Evolutionary conservation across 1,284 basidiomycete genomes (phyloP), one percentile per base, ranked within the genome.

Genomic region (Sanghuangporus baumii): DNA sequence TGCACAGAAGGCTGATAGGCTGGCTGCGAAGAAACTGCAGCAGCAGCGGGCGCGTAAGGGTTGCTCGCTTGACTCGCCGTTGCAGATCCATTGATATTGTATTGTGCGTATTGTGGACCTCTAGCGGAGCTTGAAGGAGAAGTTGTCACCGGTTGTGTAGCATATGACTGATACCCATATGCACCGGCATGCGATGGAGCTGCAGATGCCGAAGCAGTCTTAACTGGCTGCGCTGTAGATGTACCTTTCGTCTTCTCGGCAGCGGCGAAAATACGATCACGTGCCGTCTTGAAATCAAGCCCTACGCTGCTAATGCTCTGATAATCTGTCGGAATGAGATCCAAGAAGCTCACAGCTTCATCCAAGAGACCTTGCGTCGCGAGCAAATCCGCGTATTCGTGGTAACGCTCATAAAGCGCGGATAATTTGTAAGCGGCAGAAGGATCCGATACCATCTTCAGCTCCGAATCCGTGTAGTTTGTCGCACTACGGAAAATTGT

Each of bases 301-400:
- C 75, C 73, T 16, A 79, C 74, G 6, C 78, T 79, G n/a, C 77
- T 75, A 2, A 79, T 78, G 14, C 88, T 88, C 50, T 84, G 82
- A 74, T 97, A 98, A 64, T 88, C 88, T 14, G 77, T 70, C 1
- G 97, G 96, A 0, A 89, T 94, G 69, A 93, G 79, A 70, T 87
- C 84, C 70, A 97, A 77, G 75, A 93, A 97, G 60, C 81, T 80
- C 43, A 90, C 83, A 0, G 95, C 96, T 62, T 95, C 87, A 66
- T 88, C 84, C 57, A 96, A 78, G 36, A 97, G 81, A 51, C 96
- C 96, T 72, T 99, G 96, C 0, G 91, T 85, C 8, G 93, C 91
- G 37, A 99, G 81, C 63, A 98, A 77, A 69, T 97, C 93, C 11
- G 96, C 94, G 71, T 99, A 99, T 76, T 98, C 96, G 71, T 92